These are phyloP conservation scores for Tulasnella sp. DNA, from an alignment of 768 basidiomycete genomes.

Conservation along the genomic window DNA sequence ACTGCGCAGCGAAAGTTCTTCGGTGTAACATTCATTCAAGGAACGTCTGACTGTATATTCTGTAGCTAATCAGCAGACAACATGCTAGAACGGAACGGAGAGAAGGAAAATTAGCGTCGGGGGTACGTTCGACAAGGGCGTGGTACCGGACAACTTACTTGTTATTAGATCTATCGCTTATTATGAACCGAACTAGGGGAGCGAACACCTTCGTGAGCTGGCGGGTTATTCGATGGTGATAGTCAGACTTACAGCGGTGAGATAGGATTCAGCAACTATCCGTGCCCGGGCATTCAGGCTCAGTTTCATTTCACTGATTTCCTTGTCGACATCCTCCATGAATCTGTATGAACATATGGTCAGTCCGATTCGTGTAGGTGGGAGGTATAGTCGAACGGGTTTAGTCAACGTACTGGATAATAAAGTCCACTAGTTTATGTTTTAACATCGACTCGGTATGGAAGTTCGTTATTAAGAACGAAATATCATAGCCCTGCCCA, in stretches of 20 bases:
- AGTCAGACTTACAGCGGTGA: slow-evolving; percentile 71
- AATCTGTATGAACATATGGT: slow-evolving; percentile 56
- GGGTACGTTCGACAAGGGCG: not conserved
- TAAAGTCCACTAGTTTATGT: slow-evolving; percentile 99
- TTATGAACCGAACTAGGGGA: not conserved
- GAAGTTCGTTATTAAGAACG: slow-evolving; percentile 95
- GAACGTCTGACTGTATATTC: not conserved
- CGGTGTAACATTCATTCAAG: not conserved
- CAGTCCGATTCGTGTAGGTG: slow-evolving; percentile 35
- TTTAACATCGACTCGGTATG: slow-evolving; percentile 99
- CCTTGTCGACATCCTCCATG: slow-evolving; percentile 99
- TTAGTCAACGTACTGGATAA: slow-evolving; percentile 77
- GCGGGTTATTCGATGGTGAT: not conserved
- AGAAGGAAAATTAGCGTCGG: not conserved
- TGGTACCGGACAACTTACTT: not conserved
- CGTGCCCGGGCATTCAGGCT: slow-evolving; percentile 94
- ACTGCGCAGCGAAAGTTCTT: not conserved
- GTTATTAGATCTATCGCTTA: not conserved
- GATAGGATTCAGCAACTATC: slow-evolving; percentile 95
- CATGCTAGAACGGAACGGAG: not conserved
- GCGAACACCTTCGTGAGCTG: not conserved
- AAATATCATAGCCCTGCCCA: slow-evolving; percentile 92
- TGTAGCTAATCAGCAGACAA: not conserved
- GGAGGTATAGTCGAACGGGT: no score
- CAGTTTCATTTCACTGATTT: slow-evolving; percentile 99